These are phyloP conservation scores for Setaria viridis DNA, from an alignment of 202 grass and related monocot genomes.

Conservation along the genomic window DNA sequence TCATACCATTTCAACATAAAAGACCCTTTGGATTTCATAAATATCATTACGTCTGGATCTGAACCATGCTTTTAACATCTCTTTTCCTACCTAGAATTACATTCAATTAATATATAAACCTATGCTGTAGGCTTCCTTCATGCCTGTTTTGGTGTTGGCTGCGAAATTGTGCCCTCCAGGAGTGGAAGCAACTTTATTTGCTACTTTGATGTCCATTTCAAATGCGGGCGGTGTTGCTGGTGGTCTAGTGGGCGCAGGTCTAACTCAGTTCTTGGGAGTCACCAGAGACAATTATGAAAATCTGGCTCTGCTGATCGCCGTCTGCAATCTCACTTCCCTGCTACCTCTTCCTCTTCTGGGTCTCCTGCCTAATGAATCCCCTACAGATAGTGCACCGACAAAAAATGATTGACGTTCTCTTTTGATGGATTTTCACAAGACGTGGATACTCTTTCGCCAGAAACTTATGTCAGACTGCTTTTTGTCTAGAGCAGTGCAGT, in stretches of 20 bases:
- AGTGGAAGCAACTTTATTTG: slow-evolving; percentile 91
- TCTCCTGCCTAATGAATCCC: slow-evolving; percentile 71
- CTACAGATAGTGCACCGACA: slow-evolving; percentile 21
- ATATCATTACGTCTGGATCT: not conserved
- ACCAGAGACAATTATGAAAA: slow-evolving; percentile 79
- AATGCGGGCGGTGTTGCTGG: slow-evolving; percentile 79
- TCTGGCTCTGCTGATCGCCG: slow-evolving; percentile 59
- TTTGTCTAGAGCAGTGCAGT: not conserved
- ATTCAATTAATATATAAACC: slow-evolving; percentile 7
- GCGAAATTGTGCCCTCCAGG: slow-evolving; percentile 82
- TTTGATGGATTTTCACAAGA: not conserved
- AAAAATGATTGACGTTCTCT: slow-evolving; percentile 26
- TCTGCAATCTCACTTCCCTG: slow-evolving; percentile 89
- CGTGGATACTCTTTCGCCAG: not conserved
- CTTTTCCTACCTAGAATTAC: not conserved
- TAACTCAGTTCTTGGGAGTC: slow-evolving; percentile 80
- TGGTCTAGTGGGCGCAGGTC: slow-evolving; percentile 77
- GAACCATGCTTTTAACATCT: not conserved
- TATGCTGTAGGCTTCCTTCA: slow-evolving; percentile 83
- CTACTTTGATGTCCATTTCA: slow-evolving; percentile 95
- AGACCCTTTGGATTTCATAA: not conserved
- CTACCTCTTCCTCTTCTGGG: slow-evolving; percentile 86
- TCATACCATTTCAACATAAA: not conserved
- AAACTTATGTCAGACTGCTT: not conserved
- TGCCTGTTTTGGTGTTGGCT: slow-evolving; percentile 93